phyloP scores from a whole-genome alignment of 345 rosid genomes.

The Rhodamnia rubescens region DNA sequence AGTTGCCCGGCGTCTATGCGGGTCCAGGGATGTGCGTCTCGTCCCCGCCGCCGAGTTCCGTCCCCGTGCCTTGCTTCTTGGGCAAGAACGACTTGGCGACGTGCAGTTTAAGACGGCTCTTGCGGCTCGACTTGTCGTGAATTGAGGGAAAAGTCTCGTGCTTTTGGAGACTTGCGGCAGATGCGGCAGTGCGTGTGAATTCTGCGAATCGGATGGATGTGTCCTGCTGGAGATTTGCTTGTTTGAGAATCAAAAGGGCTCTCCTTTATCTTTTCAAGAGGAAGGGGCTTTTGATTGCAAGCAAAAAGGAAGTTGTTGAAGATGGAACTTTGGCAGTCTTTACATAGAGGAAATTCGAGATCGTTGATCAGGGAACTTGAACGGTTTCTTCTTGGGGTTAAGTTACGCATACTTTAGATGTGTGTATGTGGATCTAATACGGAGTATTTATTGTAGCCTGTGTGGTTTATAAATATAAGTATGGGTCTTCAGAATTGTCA shows the following conservation, averaged over 20 bases:
- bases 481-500: background rate
- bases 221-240: background rate
- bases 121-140: constrained; percentile 4
- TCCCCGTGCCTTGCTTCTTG: constrained; percentile 48
- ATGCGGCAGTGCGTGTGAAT: background rate
- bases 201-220: background rate
- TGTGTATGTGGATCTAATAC: background rate
- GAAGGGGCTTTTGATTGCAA: constrained; percentile 3
- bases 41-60: constrained; percentile 56
- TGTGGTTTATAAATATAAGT: background rate
- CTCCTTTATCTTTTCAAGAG: constrained; percentile 28
- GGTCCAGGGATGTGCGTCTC: constrained; percentile 14
- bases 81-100: constrained; percentile 8
- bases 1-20: constrained; percentile 13
- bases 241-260: background rate
- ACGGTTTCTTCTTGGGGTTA: background rate
- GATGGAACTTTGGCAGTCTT: background rate
- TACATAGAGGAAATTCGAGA: background rate
- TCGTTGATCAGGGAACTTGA: background rate
- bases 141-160: background rate
- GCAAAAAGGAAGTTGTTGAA: background rate
- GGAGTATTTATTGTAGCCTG: background rate
- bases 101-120: constrained; percentile 4
- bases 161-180: background rate
- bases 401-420: background rate